Conservation (phyloP, 1,284 basidiomycete species). For the Boletus albobrunnescens region DNA sequence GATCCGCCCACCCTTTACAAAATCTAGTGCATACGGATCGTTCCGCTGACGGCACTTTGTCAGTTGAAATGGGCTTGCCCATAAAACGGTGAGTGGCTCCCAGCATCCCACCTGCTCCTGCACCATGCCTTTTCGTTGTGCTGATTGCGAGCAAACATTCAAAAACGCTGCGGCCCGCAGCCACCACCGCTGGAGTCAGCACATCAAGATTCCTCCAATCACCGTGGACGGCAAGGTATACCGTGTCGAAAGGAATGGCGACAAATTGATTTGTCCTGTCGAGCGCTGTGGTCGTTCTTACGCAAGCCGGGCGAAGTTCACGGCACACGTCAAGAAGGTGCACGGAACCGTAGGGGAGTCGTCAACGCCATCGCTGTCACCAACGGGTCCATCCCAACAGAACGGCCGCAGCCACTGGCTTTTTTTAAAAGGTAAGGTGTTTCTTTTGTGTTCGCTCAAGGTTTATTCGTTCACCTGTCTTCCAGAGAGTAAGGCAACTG, state of each 20-base stretch:
- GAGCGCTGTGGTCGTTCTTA: neutral
- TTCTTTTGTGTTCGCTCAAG: neutral
- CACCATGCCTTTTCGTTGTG: neutral
- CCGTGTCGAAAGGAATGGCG: neutral
- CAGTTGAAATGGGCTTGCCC: neutral
- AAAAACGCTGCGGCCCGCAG: neutral
- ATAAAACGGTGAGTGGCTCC: neutral
- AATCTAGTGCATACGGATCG: too few species aligned
- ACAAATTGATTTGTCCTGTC: neutral
- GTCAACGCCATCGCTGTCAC: neutral
- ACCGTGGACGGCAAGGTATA: neutral
- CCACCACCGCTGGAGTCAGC: neutral
- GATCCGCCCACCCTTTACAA: too few species aligned
- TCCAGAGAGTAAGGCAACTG: neutral
- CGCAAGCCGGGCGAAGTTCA: neutral
- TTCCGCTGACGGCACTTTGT: too few species aligned
- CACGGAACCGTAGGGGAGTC: neutral
- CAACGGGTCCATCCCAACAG: neutral
- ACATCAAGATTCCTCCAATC: neutral
- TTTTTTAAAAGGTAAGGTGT: neutral
- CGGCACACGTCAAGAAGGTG: neutral
- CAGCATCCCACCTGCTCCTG: neutral
- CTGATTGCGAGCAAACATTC: neutral
- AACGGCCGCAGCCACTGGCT: neutral
- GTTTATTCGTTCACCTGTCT: neutral